phyloP scores from a whole-genome alignment of 331 rosid species.

The Rhamnella rubrinervis region DNA sequence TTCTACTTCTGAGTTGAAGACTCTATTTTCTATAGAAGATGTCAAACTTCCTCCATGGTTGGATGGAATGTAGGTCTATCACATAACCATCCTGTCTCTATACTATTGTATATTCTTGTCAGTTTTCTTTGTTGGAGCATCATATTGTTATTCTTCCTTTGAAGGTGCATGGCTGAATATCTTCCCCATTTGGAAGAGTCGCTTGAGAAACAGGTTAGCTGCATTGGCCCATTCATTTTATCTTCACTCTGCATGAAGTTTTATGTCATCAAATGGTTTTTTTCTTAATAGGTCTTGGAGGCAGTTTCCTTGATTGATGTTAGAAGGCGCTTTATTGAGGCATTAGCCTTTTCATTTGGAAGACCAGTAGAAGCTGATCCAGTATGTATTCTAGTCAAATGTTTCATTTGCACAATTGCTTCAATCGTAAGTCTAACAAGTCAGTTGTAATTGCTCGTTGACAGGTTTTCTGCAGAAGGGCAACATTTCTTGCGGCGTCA shows the following conservation, averaged over 20 bases:
- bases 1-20: constrained; percentile 71
- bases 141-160: constrained; percentile 19
- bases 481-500: constrained; percentile 60
- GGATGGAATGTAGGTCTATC: constrained; percentile 72
- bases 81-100: neutral
- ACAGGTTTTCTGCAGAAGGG: constrained; percentile 91
- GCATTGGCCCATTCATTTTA: constrained; percentile 11
- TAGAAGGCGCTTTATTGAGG: constrained; percentile 83
- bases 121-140: neutral
- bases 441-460: constrained; percentile 25
- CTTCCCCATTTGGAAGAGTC: constrained; percentile 88
- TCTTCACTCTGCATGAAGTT: constrained; percentile 15
- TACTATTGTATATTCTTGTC: neutral
- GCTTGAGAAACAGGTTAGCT: constrained; percentile 85
- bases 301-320: constrained; percentile 75
- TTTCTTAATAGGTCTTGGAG: constrained; percentile 58
- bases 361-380: constrained; percentile 97
- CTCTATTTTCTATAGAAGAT: constrained; percentile 76
- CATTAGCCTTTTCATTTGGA: constrained; percentile 65
- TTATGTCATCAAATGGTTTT: neutral
- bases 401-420: constrained; percentile 9
- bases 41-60: constrained; percentile 88
- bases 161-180: constrained; percentile 96
- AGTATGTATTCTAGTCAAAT: constrained; percentile 38
- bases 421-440: constrained; percentile 12